Evolutionary conservation across 768 basidiomycete genomes (phyloP), one percentile per base, ranked within the genome.

Genomic region (Boletellus ananiceps): DNA sequence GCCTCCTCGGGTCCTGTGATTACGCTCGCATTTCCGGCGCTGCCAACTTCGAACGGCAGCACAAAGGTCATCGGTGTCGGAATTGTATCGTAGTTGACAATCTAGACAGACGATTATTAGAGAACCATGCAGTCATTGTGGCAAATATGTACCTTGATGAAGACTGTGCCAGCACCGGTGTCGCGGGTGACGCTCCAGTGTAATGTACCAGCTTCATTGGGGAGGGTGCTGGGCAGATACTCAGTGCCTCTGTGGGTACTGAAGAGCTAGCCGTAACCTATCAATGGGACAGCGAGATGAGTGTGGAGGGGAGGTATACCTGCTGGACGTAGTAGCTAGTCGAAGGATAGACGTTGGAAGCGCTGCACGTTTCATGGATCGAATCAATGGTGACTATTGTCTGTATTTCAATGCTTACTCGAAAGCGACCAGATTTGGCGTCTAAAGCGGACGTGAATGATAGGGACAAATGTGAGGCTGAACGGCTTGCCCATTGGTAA

Each of bases 271-370:
- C 11, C 2, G 25, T 18, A 1, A 14, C 21, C 12, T 0, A 32
- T 63, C 13, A 58, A 32, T 19, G 13, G 12, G 19, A 19, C 12
- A 12, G 34, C 18, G 2, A 38, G n/a, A 1, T 33, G 15, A 14
- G 13, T 9, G 9, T 15, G 11, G 8, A 19, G 12, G 7, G 13
- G 9, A 8, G 8, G 31, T 39, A 31, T 48, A 81, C 82, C 72
- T 82, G 75, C 56, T 85, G 83, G 2, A 75, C 75, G 50, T 81
- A 80, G 65, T 74, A 86, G 49, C 79, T 81, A 1, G 82, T 81
- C 2, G 83, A 84, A n/a, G 65, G 72, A 55, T 80, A 77, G 1
- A 85, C 78, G 0, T 61, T 58, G 1, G 71, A 75, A 12, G 83
- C 75, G 55, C 81, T 83, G 52, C 33, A 21, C 13, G 18, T 40